phyloP scores from a whole-genome alignment of 805 yeast species.

The Wickerhamomyces alni region DNA sequence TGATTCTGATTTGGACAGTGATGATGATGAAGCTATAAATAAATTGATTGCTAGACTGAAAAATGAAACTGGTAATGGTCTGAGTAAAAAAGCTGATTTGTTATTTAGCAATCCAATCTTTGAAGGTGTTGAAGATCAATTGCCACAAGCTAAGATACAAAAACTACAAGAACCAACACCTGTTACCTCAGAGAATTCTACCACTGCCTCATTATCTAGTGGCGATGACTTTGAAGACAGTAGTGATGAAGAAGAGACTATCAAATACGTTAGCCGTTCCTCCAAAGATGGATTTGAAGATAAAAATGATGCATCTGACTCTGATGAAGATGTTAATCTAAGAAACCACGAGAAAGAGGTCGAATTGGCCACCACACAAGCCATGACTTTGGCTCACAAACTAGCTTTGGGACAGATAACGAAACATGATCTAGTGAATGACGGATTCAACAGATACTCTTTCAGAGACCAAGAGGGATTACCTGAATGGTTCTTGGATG shows the following conservation, averaged over 20 bases:
- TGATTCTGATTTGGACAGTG: slow-evolving; percentile 30
- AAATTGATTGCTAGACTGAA: slow-evolving; percentile 51
- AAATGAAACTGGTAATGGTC: slow-evolving; percentile 33
- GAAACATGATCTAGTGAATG: slow-evolving; percentile 82
- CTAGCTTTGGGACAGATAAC: slow-evolving; percentile 84
- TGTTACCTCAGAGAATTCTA: slow-evolving; percentile 8
- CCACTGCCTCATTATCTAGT: slow-evolving; percentile 19
- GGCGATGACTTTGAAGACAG: slow-evolving; percentile 8
- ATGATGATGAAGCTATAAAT: slow-evolving; percentile 67
- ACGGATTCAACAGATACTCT: slow-evolving; percentile 87
- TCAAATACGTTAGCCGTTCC: slow-evolving; percentile 42
- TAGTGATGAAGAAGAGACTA: slow-evolving; percentile 20
- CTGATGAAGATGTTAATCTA: slow-evolving; percentile 42
- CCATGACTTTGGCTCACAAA: slow-evolving; percentile 97
- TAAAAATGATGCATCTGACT: slow-evolving; percentile 39
- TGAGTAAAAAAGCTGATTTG: slow-evolving; percentile 36
- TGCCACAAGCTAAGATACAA: slow-evolving; percentile 8
- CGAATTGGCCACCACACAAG: slow-evolving; percentile 87
- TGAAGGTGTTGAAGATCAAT: slow-evolving; percentile 38
- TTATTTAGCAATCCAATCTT: slow-evolving; percentile 51
- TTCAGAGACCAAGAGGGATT: slow-evolving; percentile 87
- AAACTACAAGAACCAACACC: slow-evolving; percentile 7
- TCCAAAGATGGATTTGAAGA: slow-evolving; percentile 27
- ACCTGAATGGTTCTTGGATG: slow-evolving; percentile 97
- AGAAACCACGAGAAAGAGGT: slow-evolving; percentile 55